phyloP scores from a whole-genome alignment of 139 green algal genomes.

The Chlamydomonas sp. region DNA sequence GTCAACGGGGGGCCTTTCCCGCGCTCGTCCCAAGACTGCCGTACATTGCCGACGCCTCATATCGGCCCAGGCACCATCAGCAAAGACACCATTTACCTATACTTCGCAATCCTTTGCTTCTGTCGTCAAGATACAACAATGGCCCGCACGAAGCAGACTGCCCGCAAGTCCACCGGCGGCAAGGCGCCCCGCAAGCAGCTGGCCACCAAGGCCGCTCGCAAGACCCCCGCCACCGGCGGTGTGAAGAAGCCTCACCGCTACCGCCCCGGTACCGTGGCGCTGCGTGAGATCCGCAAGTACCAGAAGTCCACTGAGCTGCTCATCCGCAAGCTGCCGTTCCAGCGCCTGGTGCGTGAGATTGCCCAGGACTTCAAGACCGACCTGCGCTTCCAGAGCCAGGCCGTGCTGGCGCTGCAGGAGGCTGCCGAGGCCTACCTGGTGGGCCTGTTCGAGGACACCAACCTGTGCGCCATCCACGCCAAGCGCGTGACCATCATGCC shows the following conservation, averaged over 20 bases:
- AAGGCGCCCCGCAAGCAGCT: conserved; percentile 96
- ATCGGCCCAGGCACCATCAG: too few relatives aligned
- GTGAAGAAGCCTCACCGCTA: conserved; percentile 95
- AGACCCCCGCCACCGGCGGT: conserved; percentile 88
- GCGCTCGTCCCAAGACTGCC: too few relatives aligned
- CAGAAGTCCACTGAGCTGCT: conserved; percentile 93
- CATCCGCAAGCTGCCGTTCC: conserved; percentile 95
- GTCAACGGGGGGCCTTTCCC: too few relatives aligned
- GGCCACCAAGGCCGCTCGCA: conserved; percentile 92
- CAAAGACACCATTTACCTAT: too few relatives aligned
- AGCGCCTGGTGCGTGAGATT: conserved; percentile 96
- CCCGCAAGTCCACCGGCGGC: conserved; percentile 94
- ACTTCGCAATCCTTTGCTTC: too few relatives aligned
- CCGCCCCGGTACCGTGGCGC: conserved; percentile 87
- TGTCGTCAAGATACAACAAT: too few relatives aligned
- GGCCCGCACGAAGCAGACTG: conserved; percentile 98
- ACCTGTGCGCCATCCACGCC: conserved; percentile 90
- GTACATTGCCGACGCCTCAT: too few relatives aligned
- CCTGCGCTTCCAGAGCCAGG: conserved; percentile 95
- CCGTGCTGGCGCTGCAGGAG: conserved; percentile 95
- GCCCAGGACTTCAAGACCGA: conserved; percentile 99
- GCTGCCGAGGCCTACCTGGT: conserved; percentile 97
- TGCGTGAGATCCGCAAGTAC: conserved; percentile 93
- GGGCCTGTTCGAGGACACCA: conserved; percentile 96
- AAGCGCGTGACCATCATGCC: conserved; percentile 96